A percentile compares a stretch with the other conserved stretches of the same genome.
phyloP scores from a whole-genome alignment of 352 stramenopile genomes.

The Blastocystis sp. region DNA sequence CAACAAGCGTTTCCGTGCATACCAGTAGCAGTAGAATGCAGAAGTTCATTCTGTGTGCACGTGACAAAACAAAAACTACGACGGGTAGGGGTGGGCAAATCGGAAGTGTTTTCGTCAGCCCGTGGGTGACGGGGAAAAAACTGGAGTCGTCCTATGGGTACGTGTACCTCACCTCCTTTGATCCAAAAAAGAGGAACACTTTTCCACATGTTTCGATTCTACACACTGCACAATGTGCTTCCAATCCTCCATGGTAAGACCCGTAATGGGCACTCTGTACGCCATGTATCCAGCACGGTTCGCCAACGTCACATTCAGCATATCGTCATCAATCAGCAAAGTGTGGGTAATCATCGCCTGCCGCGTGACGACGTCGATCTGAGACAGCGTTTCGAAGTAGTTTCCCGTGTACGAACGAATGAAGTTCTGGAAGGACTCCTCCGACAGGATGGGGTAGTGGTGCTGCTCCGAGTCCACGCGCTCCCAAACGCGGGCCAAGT shows the following conservation, averaged over 20 bases:
- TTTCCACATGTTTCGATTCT: background rate
- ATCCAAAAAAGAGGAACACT: too few relatives aligned
- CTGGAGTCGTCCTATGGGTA: too few relatives aligned
- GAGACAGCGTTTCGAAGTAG: slow-evolving; percentile 45
- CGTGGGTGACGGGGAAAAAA: too few relatives aligned
- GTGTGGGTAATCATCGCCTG: slow-evolving; percentile 65
- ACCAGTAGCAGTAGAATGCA: background rate
- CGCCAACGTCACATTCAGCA: slow-evolving; percentile 44
- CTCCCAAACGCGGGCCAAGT: slow-evolving; percentile 57
- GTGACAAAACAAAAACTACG: background rate
- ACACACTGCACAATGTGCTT: slow-evolving; percentile 18
- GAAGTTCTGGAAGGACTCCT: slow-evolving; percentile 45
- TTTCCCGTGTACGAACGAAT: slow-evolving; percentile 26
- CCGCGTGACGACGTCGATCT: slow-evolving; percentile 41
- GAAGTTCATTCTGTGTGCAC: background rate
- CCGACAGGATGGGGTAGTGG: slow-evolving; percentile 22
- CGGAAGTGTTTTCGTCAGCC: too few relatives aligned
- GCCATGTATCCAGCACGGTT: slow-evolving; percentile 47
- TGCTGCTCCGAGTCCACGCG: slow-evolving; percentile 50
- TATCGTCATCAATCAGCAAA: slow-evolving; percentile 57
- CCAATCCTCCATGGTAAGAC: slow-evolving; percentile 48
- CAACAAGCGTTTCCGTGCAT: background rate
- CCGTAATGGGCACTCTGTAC: slow-evolving; percentile 46
- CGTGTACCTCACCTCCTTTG: too few relatives aligned
- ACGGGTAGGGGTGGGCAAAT: too few relatives aligned